A percentile compares a stretch with the other conserved stretches of the same genome.
Evolutionary conservation across 2,329 filamentous ascomycete genomes (phyloP).

Genomic region (Cladosporium sp.): DNA sequence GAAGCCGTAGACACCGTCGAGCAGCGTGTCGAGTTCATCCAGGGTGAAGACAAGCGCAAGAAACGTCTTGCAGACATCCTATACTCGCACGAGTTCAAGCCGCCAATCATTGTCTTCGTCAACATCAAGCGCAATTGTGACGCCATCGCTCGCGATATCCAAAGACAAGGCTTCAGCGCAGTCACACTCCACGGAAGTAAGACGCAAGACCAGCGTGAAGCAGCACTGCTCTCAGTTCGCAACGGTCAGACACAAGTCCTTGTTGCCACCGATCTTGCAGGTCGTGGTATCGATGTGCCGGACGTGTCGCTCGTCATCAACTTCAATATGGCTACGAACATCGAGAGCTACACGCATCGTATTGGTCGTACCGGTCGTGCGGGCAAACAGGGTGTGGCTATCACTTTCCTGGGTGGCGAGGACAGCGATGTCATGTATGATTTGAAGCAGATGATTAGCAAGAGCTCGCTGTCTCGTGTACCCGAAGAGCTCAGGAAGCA

Average conservation of each 20-base stretch:
- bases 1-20: slow-evolving; percentile 98
- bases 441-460: slow-evolving; percentile 90
- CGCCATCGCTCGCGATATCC: slow-evolving; percentile 89
- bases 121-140: slow-evolving; percentile 99
- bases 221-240: slow-evolving; percentile 81
- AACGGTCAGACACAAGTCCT: slow-evolving; percentile 80
- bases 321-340: slow-evolving; percentile 95
- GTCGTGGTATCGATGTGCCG: slow-evolving; percentile 94
- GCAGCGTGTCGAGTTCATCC: slow-evolving; percentile 89
- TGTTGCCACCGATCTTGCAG: slow-evolving; percentile 92
- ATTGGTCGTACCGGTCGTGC: slow-evolving; percentile 96
- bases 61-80: slow-evolving; percentile 93
- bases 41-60: slow-evolving; percentile 93
- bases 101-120: slow-evolving; percentile 98
- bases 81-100: slow-evolving; percentile 72
- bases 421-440: slow-evolving; percentile 88
- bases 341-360: slow-evolving; percentile 95
- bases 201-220: slow-evolving; percentile 96
- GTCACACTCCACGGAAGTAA: slow-evolving; percentile 95
- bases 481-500: slow-evolving; percentile 89
- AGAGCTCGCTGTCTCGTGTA: slow-evolving; percentile 83
- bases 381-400: slow-evolving; percentile 92
- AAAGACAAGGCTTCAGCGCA: slow-evolving; percentile 84
- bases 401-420: slow-evolving; percentile 91
- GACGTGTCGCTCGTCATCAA: slow-evolving; percentile 95